These are phyloP conservation scores for Russula sp. DNA, from an alignment of 768 basidiomycete genomes.

Conservation along the genomic window DNA sequence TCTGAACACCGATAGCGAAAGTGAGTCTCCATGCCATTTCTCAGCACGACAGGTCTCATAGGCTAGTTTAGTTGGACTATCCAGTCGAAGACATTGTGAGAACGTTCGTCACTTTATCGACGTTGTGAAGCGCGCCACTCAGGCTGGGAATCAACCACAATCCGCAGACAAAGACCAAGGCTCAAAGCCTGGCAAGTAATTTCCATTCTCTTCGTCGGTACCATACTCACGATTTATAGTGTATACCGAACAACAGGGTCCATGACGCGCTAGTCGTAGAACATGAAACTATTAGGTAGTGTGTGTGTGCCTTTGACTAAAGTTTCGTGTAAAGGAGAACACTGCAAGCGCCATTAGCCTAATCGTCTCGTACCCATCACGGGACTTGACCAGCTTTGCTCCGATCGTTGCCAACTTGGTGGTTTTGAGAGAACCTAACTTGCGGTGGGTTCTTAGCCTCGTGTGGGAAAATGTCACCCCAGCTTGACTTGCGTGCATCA, in stretches of 20 bases:
- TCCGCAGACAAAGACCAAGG: conserved; percentile 31
- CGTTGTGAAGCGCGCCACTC: conserved; percentile 65
- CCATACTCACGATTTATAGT: conserved; percentile 48
- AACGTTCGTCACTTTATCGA: conserved; percentile 75
- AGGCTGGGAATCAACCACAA: too few relatives aligned
- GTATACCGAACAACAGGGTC: neutral
- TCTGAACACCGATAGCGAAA: conserved; percentile 75
- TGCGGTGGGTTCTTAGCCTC: conserved; percentile 73
- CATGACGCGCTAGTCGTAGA: neutral
- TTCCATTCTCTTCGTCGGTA: neutral
- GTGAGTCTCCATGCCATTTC: conserved; percentile 37
- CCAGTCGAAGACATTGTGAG: conserved; percentile 67
- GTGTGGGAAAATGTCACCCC: conserved; percentile 97
- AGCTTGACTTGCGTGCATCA: conserved; percentile 86
- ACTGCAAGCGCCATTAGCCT: neutral
- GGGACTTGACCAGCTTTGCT: conserved; percentile 21
- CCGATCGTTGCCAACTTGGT: conserved; percentile 31
- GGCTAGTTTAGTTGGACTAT: conserved; percentile 54
- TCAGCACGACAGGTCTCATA: neutral
- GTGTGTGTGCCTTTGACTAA: neutral
- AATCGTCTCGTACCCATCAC: neutral
- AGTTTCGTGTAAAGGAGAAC: neutral
- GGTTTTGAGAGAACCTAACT: conserved; percentile 44
- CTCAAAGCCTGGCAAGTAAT: conserved; percentile 39
- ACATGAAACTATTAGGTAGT: neutral